A percentile compares a stretch with the other conserved stretches of the same genome.
Evolutionary conservation across 306 rosid genomes (phyloP).

Genomic region (Rosa chinensis): DNA sequence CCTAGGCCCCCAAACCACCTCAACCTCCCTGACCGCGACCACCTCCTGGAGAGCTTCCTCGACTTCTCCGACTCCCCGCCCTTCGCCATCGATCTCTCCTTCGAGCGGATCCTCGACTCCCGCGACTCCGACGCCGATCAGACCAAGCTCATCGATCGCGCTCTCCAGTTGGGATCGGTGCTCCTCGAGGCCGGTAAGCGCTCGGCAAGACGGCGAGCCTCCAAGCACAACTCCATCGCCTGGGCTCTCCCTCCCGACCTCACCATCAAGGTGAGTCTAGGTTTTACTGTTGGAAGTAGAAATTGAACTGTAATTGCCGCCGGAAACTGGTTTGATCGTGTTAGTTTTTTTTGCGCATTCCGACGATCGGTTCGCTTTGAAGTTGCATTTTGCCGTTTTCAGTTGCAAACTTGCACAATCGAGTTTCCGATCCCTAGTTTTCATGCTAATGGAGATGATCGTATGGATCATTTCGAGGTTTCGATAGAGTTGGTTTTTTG

Average conservation of each 20-base stretch:
- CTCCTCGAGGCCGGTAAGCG: conserved; percentile 81
- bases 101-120: conserved; percentile 75
- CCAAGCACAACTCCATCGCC: conserved; percentile 68
- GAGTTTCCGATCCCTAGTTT: not conserved
- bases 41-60: conserved; percentile 55
- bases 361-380: not conserved
- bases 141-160: conserved; percentile 78
- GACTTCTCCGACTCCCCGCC: conserved; percentile 53
- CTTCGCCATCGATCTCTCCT: conserved; percentile 64
- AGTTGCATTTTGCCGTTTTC: not conserved
- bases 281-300: not conserved
- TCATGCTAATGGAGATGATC: not conserved
- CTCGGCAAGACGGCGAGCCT: conserved; percentile 75
- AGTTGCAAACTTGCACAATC: not conserved
- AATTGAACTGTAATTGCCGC: not conserved
- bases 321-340: not conserved
- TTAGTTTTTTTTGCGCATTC: not conserved
- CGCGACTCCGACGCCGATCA: conserved; percentile 58
- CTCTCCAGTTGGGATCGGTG: conserved; percentile 59
- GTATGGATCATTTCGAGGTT: not conserved
- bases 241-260: conserved; percentile 97
- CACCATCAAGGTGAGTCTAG: conserved; percentile 64
- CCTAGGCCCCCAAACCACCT: conserved; percentile 44
- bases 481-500: not conserved
- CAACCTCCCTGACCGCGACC: conserved; percentile 37